Evolutionary conservation across 1,284 basidiomycete species (phyloP).

Genomic region (Boletus mariae): DNA sequence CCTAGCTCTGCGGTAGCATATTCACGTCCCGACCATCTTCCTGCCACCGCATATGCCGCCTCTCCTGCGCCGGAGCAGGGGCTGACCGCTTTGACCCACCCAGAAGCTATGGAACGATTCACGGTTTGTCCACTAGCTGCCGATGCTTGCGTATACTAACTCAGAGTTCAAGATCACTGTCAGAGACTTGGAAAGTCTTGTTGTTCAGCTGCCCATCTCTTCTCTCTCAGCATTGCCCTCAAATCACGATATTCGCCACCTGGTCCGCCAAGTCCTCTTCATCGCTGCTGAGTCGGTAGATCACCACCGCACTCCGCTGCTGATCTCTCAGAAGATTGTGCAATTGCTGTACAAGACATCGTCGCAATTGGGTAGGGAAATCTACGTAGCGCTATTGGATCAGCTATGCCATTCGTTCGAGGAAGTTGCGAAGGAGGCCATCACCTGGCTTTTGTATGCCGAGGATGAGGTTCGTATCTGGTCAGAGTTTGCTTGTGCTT

Average conservation of each 20-base stretch:
- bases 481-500: slow-evolving; percentile 1
- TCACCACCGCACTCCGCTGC: slow-evolving; percentile 81
- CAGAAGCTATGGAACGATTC: slow-evolving; percentile 77
- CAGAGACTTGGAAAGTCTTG: slow-evolving; percentile 76
- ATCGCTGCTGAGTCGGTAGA: slow-evolving; percentile 78
- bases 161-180: slow-evolving; percentile 49
- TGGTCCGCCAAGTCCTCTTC: slow-evolving; percentile 79
- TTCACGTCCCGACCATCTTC: slow-evolving; percentile 42
- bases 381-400: slow-evolving; percentile 87
- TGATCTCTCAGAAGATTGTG: slow-evolving; percentile 94
- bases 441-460: slow-evolving; percentile 94
- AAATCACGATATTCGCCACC: slow-evolving; percentile 81
- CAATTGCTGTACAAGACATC: slow-evolving; percentile 85
- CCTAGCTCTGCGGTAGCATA: slow-evolving; percentile 65
- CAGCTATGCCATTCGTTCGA: slow-evolving; percentile 87
- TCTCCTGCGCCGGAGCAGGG: slow-evolving; percentile 50
- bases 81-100: slow-evolving; percentile 47
- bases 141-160: slow-evolving; percentile 3
- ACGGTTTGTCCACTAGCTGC: slow-evolving; percentile 41
- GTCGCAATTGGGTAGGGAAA: slow-evolving; percentile 81
- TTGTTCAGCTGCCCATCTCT: slow-evolving; percentile 65
- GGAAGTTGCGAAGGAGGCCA: slow-evolving; percentile 95
- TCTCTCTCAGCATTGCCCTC: slow-evolving; percentile 69
- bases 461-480: slow-evolving; percentile 80
- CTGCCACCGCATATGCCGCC: slow-evolving; percentile 43